Base-by-base conservation (phyloP, 139 green algal species). In the Volvox africanus region DNA sequence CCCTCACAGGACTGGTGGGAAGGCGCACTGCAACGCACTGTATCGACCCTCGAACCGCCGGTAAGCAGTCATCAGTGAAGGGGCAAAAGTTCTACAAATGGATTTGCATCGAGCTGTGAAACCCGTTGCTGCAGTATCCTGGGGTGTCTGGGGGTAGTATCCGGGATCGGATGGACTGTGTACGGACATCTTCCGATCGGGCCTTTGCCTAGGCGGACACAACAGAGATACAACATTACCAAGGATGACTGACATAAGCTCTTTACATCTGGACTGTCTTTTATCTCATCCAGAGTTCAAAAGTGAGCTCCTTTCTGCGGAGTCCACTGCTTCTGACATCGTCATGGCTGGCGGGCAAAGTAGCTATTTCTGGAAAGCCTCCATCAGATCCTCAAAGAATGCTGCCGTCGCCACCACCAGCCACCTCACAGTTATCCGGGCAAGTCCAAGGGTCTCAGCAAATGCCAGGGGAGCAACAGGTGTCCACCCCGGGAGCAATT, bases 1-100 rank as follows among this genome's bases (percentile, higher is more conserved):
- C 33, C 36, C 28, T 61, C 36, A 37, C 81, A 92, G 89, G 81
- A 85, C 81, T 92, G 89, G 89, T 92, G 89, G 89, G 81, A 68
- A 9, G 71, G 55, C 16, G 37, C 85, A 11, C n/a, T 82, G 13
- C 65, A n/a, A 55, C 89, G 77, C 68, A 88, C 69, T 33, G 5
- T 44, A 16, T 50, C 35, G 22, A 20, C 50, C 81, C 11, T 89
- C 22, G 81, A 62, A 33, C 33, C 28, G 18, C 32, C 19, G 69
- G 89, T 71, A 55, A 55, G 22, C 24, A 6, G 67, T 28, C 22
- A 28, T 6, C 14, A n/a, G 22, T 75, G 67, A 26, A 26, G 67
- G 24, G 22, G 22, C 24, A 28, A 14, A 11, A 14, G 22, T 32
- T 14, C 22, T 14, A 28, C 11, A 75, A 26, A 75, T 28, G 24